Base-by-base conservation (phyloP, 1,139 yeast genomes). In the Pichia sp. region DNA sequence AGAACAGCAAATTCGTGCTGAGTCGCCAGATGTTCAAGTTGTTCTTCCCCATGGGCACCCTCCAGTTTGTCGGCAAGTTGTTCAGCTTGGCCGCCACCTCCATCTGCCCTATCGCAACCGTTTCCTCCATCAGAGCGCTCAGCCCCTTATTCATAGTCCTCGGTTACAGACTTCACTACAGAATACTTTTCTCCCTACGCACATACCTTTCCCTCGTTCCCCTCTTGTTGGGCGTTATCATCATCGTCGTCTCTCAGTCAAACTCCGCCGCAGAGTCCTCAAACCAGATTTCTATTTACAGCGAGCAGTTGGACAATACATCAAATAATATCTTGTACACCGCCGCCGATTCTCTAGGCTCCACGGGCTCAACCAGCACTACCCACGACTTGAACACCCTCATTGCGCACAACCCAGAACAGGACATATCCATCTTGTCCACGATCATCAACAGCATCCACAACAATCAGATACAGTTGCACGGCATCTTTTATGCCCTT, bases 11-110 rank as follows among this genome's bases (percentile, higher is more conserved):
- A 4, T 55, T 59, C n/a, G 51, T 50, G 5, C 46, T 65, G 7
- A 61, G 53, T 49, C 61, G 59, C 46, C 45, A 55, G 2, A 47
- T 63, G 9, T 52, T 88, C 33, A 68, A 75, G 54, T 79, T 91
- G 30, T 87, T 93, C 1, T 79, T 89, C 40, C 97, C 97, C 10
- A 87, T 92, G 96, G 97, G 97, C 1, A 73, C 85, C 47, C 92
- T 92, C 71, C 97, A 91, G 72, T 87, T 91, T 59, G 74, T 85
- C 34, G 98, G 97, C 8, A 97, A 92, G 67, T 78, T 91, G 54
- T 81, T 93, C 34, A 81, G 92, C 12, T 92, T 91, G 65, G 86
- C 87, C 65, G 95, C 97, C 14, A 90, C 96, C 1, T 79, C 91
- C 1, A 68, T 85, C 57, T 87, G 91, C 53, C 96, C 97, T 0